These are phyloP conservation scores for Chlamydomonas incerta DNA, from an alignment of 139 green algal genomes.

Conservation along the genomic window DNA sequence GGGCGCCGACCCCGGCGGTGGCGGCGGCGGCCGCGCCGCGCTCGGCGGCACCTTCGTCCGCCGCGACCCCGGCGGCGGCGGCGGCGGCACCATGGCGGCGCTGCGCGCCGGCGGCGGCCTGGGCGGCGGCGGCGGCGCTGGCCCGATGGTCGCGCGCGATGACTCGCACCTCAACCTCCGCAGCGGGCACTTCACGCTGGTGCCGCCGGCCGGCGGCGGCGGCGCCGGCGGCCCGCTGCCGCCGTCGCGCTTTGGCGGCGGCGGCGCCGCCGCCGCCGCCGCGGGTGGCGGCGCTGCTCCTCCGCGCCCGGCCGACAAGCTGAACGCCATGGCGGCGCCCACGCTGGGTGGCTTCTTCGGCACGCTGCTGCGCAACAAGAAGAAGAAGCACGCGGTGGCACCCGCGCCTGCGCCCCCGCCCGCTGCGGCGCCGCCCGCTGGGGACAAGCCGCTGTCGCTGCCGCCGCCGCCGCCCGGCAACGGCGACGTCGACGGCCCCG, in stretches of 20 bases:
- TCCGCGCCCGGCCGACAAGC: background rate
- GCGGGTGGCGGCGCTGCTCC: no score
- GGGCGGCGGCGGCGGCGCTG: background rate
- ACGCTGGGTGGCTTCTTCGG: slow-evolving; percentile 11
- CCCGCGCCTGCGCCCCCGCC: background rate
- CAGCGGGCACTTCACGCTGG: no score
- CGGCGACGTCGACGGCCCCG: no score
- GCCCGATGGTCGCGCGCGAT: no score
- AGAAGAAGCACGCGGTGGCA: background rate
- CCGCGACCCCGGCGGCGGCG: background rate
- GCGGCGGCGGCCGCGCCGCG: background rate
- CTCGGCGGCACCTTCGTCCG: background rate
- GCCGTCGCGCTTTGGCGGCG: no score
- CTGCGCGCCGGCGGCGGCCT: background rate
- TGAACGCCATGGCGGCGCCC: background rate
- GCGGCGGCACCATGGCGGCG: background rate
- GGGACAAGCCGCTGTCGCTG: background rate
- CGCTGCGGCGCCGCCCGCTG: background rate
- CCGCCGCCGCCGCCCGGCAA: background rate
- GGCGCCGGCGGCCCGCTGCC: no score
- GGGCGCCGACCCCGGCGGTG: background rate
- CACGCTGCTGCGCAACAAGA: background rate
- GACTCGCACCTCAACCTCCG: no score
- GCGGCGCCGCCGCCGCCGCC: no score
- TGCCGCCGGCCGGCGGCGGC: no score